Conservation (phyloP, 2,329 filamentous ascomycete genomes). For the Periglandula ipomoeae region DNA sequence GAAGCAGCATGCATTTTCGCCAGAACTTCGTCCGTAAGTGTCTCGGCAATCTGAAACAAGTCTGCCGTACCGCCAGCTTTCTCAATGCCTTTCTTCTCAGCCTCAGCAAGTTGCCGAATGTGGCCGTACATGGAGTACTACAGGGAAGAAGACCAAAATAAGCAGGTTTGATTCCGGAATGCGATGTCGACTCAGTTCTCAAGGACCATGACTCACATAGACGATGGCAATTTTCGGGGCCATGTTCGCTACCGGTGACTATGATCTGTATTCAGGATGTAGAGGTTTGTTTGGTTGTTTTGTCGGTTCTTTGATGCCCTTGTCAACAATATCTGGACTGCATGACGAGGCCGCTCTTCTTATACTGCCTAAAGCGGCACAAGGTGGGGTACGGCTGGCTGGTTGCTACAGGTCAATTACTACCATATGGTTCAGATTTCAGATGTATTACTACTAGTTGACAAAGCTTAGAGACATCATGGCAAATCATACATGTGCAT, state of each 20-base stretch:
- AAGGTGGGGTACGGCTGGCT: neutral
- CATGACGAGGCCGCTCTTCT: neutral
- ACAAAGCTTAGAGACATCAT: neutral
- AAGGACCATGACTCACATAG: conserved; percentile 51
- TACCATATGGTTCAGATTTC: neutral
- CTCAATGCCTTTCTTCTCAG: conserved; percentile 85
- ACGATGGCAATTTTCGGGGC: conserved; percentile 88
- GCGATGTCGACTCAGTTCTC: neutral
- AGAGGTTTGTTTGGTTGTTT: neutral
- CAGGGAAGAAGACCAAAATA: neutral
- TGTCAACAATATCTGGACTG: neutral
- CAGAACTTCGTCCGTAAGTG: conserved; percentile 74
- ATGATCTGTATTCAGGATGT: neutral
- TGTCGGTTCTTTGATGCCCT: neutral
- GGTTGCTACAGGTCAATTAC: neutral
- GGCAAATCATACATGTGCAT: neutral
- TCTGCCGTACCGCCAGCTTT: conserved; percentile 74
- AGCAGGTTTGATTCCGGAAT: neutral
- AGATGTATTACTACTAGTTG: conserved; percentile 1
- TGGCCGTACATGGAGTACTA: conserved; percentile 95
- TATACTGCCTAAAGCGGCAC: neutral
- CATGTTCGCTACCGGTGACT: conserved; percentile 50
- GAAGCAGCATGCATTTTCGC: conserved; percentile 82
- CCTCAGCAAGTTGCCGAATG: conserved; percentile 73
- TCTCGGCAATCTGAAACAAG: conserved; percentile 83